These are phyloP conservation scores for Xylaria sp. DNA, from an alignment of 2,329 filamentous ascomycete species.

Conservation along the genomic window DNA sequence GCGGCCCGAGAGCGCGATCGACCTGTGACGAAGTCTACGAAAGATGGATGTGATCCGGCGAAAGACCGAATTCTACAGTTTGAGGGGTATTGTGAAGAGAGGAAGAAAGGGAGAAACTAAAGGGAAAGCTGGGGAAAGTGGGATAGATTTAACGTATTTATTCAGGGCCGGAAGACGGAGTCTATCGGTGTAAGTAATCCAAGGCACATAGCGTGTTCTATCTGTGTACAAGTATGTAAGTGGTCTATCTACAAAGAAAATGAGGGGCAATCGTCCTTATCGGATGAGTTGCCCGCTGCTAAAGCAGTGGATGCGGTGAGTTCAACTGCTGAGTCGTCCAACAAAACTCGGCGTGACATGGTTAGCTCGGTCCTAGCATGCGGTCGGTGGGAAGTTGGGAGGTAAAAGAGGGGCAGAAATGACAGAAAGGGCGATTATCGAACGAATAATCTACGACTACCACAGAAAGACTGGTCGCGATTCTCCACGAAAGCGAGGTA, in stretches of 20 bases:
- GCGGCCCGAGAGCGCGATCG: constrained; percentile 68
- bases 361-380: neutral
- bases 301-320: constrained; percentile 21
- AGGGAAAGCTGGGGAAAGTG: neutral
- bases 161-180: constrained; percentile 10
- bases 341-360: constrained; percentile 13
- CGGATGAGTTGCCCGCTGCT: constrained; percentile 19
- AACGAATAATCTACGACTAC: constrained; percentile 14
- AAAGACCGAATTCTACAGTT: constrained; percentile 13
- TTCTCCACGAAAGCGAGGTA: constrained; percentile 18
- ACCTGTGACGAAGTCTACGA: constrained; percentile 40
- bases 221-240: neutral
- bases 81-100: constrained; percentile 8
- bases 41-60: neutral
- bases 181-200: neutral
- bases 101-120: neutral
- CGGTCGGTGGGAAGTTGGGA: neutral
- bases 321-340: constrained; percentile 8
- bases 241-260: neutral
- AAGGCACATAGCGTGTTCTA: neutral
- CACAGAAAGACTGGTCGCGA: neutral
- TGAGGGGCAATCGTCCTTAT: constrained; percentile 19
- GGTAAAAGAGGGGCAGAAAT: neutral
- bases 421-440: neutral
- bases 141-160: constrained; percentile 19